Conservation (phyloP, 2,329 filamentous ascomycete species). For the Fusarium newnesense region DNA sequence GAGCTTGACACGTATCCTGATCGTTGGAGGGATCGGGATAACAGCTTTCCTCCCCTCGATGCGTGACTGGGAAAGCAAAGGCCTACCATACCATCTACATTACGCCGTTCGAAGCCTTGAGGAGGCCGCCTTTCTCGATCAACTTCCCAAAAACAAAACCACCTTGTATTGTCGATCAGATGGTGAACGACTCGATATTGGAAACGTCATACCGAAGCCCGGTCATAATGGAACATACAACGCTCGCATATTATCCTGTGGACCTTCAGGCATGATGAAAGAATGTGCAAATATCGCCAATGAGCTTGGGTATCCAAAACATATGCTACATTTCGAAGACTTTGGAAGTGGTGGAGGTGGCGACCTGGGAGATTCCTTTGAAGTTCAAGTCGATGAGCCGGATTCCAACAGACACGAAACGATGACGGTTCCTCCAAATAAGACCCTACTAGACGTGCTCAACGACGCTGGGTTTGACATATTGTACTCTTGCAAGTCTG, state of each 20-base stretch:
- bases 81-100: neutral
- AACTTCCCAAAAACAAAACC: neutral
- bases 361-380: neutral
- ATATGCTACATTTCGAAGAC: neutral
- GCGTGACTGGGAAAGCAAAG: neutral
- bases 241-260: neutral
- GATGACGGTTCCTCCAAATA: neutral
- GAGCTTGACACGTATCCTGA: neutral
- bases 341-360: neutral
- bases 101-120: neutral
- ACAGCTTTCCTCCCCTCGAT: neutral
- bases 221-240: neutral
- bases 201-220: neutral
- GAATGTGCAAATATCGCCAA: neutral
- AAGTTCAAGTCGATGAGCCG: neutral
- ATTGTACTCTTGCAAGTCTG: neutral
- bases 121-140: neutral
- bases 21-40: neutral
- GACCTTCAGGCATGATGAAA: neutral
- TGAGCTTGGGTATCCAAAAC: neutral
- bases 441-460: neutral
- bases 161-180: neutral
- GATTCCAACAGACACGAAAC: neutral
- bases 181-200: neutral
- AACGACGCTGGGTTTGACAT: neutral